Evolutionary conservation across 106 monocot genomes (phyloP).

Genomic region (Platanthera zijinensis): DNA sequence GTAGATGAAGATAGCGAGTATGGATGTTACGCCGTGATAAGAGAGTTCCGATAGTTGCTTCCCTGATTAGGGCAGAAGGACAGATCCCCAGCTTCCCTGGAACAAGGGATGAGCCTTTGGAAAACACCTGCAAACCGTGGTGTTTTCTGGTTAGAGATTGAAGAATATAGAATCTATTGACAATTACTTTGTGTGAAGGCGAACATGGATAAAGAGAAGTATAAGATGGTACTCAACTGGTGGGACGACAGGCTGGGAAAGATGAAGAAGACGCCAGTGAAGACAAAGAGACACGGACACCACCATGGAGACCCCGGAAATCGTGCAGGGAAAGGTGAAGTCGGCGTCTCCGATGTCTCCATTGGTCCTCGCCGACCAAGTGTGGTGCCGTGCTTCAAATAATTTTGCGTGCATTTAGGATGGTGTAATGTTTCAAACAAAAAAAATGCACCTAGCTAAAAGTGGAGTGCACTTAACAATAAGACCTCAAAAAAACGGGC

Average conservation of each 20-base stretch:
- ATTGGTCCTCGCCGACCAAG: no score
- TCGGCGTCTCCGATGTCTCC: slow-evolving; percentile 28
- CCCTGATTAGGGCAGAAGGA: neutral
- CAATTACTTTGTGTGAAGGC: slow-evolving; percentile 42
- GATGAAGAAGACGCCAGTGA: slow-evolving; percentile 33
- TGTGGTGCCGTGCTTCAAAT: no score
- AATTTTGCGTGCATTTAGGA: no score
- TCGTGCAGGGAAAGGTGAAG: slow-evolving; percentile 45
- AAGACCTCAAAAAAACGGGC: no score
- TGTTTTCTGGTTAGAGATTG: neutral
- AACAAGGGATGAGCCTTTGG: slow-evolving; percentile 12
- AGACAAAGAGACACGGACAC: slow-evolving; percentile 38
- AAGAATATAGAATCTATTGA: neutral
- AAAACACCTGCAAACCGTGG: slow-evolving; percentile 14
- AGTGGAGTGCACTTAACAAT: no score
- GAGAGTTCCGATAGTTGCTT: slow-evolving; percentile 17
- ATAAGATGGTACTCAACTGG: slow-evolving; percentile 46
- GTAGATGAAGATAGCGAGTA: slow-evolving; percentile 12
- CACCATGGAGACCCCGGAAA: slow-evolving; percentile 40
- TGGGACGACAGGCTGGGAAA: slow-evolving; percentile 21
- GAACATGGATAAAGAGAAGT: slow-evolving; percentile 52
- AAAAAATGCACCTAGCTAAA: no score
- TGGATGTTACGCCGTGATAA: slow-evolving; percentile 36
- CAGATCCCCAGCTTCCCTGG: slow-evolving; percentile 11
- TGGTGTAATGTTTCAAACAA: no score